Evolutionary conservation across 495 filamentous ascomycete species (phyloP).

Genomic region (Viridothelium virens): DNA sequence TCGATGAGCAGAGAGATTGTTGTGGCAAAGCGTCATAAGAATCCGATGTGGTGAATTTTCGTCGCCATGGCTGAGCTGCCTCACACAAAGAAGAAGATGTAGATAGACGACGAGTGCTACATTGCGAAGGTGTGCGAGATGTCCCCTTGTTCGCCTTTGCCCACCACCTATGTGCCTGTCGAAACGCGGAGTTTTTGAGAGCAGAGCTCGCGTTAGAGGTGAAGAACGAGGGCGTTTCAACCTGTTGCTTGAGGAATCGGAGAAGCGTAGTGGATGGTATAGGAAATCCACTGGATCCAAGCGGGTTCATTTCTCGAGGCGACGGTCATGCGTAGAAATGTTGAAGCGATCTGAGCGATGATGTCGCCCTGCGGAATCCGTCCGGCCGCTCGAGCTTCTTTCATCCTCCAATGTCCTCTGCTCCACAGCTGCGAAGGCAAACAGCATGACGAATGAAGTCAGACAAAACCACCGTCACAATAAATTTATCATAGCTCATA

Average conservation of each 20-base stretch:
- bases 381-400: no score
- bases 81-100: background rate
- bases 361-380: no score
- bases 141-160: background rate
- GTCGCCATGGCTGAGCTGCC: background rate
- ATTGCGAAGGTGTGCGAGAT: background rate
- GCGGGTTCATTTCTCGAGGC: slow-evolving; percentile 13
- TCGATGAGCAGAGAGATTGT: slow-evolving; percentile 9
- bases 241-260: slow-evolving; percentile 9
- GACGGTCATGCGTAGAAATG: background rate
- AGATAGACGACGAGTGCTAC: background rate
- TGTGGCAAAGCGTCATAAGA: background rate
- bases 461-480: no score
- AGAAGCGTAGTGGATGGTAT: slow-evolving; percentile 11
- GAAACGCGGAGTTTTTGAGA: background rate
- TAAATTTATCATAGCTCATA: no score
- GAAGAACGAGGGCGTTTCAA: background rate
- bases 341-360: background rate
- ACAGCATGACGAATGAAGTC: background rate
- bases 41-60: background rate
- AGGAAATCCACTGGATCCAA: background rate
- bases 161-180: background rate
- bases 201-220: background rate
- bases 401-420: background rate
- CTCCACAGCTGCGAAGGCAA: background rate